These are phyloP conservation scores for Ogataea polymorpha DNA, from an alignment of 805 yeast genomes.

Conservation along the genomic window DNA sequence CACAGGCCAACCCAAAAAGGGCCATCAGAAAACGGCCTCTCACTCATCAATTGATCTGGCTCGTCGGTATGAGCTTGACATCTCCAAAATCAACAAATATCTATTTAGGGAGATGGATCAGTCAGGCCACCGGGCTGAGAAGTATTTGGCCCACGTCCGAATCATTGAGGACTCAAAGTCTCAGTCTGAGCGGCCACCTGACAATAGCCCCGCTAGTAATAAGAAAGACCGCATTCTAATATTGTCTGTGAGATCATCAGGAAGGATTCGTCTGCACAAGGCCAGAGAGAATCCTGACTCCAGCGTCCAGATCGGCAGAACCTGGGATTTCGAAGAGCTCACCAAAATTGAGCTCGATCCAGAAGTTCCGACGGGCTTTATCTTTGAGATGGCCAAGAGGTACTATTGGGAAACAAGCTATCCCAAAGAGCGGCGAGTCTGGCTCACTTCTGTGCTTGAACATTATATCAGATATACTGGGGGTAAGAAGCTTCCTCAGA, in stretches of 20 bases:
- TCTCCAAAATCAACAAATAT: conserved; percentile 42
- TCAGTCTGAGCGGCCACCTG: conserved; percentile 69
- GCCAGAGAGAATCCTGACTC: conserved; percentile 78
- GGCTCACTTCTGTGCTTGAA: conserved; percentile 50
- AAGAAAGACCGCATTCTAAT: conserved; percentile 63
- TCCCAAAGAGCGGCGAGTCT: conserved; percentile 56
- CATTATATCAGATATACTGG: conserved; percentile 53
- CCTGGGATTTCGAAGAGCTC: conserved; percentile 83
- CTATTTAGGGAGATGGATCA: conserved; percentile 48
- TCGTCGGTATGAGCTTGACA: conserved; percentile 55
- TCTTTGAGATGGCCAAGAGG: conserved; percentile 62
- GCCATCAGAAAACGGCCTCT: conserved; percentile 17
- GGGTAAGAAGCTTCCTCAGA: conserved; percentile 48
- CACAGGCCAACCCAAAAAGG: conserved; percentile 3
- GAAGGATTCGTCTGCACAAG: conserved; percentile 73
- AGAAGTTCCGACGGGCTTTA: conserved; percentile 53
- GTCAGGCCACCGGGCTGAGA: conserved; percentile 44
- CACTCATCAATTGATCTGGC: conserved; percentile 41
- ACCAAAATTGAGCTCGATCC: conserved; percentile 50
- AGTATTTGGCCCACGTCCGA: conserved; percentile 73
- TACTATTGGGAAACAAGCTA: conserved; percentile 80
- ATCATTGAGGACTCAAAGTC: conserved; percentile 71
- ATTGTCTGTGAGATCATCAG: conserved; percentile 60
- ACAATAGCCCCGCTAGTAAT: conserved; percentile 40
- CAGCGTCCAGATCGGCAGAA: conserved; percentile 82